Conservation (phyloP, 2,329 filamentous ascomycete genomes). For the Aureobasidium leucospermi region DNA sequence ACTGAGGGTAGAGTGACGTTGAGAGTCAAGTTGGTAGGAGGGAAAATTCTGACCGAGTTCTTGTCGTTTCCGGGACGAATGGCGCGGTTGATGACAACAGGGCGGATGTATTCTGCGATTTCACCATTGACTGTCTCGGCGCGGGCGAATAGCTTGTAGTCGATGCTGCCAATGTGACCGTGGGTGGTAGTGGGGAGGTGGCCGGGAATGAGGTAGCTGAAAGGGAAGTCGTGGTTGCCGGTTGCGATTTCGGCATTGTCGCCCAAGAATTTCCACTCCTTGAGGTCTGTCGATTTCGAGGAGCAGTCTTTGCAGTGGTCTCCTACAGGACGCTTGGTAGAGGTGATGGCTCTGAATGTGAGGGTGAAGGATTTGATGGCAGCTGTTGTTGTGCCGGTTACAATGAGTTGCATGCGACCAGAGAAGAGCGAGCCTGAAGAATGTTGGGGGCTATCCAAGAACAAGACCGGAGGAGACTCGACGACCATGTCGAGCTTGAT, state of each 20-base stretch:
- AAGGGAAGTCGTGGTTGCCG: conserved; percentile 70
- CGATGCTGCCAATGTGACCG: conserved; percentile 62
- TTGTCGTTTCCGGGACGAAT: conserved; percentile 74
- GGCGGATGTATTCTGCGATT: conserved; percentile 57
- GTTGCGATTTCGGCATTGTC: conserved; percentile 27
- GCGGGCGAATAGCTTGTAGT: conserved; percentile 70
- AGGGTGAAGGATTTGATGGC: conserved; percentile 65
- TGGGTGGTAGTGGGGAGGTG: conserved; percentile 79
- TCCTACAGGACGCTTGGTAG: conserved; percentile 75
- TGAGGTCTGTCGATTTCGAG: conserved; percentile 63
- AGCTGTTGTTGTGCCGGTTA: conserved; percentile 56
- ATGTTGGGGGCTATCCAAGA: conserved; percentile 66
- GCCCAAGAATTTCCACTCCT: conserved; percentile 70
- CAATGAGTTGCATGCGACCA: conserved; percentile 67
- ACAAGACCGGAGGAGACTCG: conserved; percentile 79
- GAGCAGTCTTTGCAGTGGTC: conserved; percentile 72
- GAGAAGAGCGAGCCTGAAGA: conserved; percentile 83
- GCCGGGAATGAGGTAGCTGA: conserved; percentile 78
- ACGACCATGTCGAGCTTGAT: conserved; percentile 56
- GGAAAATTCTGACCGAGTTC: conserved; percentile 88
- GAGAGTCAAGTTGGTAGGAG: conserved; percentile 87
- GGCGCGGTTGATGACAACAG: conserved; percentile 69
- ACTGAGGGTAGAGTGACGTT: conserved; percentile 74
- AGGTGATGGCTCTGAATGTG: conserved; percentile 60
- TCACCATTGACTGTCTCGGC: conserved; percentile 54